Evolutionary conservation across 345 rosid genomes (phyloP).

Genomic region (Syzygium aqueum): DNA sequence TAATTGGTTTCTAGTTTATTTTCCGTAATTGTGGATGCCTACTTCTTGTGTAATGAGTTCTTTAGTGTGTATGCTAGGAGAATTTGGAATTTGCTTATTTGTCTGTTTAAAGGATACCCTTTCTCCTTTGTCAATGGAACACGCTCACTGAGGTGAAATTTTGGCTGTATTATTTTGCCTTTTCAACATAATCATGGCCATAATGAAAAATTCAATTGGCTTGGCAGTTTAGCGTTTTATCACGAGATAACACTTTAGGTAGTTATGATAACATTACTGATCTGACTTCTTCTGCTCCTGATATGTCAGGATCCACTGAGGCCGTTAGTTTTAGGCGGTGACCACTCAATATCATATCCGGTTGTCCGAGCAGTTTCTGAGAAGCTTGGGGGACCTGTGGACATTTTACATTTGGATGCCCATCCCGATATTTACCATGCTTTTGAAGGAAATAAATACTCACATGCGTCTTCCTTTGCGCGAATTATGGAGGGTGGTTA

Average conservation of each 20-base stretch:
- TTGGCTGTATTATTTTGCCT: background rate
- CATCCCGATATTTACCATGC: constrained; percentile 90
- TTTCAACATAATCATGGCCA: background rate
- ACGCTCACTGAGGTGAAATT: background rate
- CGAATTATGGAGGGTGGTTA: constrained; percentile 98
- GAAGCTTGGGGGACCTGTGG: constrained; percentile 95
- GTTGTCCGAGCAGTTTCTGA: constrained; percentile 91
- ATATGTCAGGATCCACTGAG: constrained; percentile 61
- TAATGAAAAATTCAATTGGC: background rate
- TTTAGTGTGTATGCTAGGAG: background rate
- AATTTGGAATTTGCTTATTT: background rate
- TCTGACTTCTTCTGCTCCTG: background rate
- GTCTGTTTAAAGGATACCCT: background rate
- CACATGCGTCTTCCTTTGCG: constrained; percentile 98
- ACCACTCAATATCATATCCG: constrained; percentile 89
- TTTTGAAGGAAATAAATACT: constrained; percentile 87
- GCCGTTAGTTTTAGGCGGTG: constrained; percentile 92
- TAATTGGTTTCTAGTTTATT: background rate
- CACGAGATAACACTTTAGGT: background rate
- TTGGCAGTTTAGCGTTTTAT: background rate
- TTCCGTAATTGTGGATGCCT: background rate
- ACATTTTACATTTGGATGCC: constrained; percentile 97
- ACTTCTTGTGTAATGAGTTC: background rate
- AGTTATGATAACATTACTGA: background rate
- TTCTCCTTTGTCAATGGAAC: background rate